Evolutionary conservation across 192 early-diverging fungal species (phyloP).

Genomic region (Backusella westeae): DNA sequence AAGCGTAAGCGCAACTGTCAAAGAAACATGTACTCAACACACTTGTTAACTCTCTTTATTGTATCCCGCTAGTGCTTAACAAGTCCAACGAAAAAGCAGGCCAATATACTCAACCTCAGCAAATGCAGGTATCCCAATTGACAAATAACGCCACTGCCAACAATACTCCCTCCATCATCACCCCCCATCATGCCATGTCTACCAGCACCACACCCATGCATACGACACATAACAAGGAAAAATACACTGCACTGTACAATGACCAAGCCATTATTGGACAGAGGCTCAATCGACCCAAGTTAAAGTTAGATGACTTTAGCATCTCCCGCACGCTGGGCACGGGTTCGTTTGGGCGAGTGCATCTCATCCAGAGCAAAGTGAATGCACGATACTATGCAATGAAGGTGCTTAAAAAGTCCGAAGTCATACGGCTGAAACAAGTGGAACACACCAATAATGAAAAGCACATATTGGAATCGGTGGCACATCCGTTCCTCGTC

Average conservation of each 20-base stretch:
- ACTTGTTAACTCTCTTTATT: neutral
- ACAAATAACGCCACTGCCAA: neutral
- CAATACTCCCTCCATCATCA: no score
- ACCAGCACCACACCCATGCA: neutral
- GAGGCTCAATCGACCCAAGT: constrained; percentile 38
- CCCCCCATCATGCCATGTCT: neutral
- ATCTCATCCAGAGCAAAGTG: constrained; percentile 73
- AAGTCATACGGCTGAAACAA: constrained; percentile 90
- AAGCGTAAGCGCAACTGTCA: neutral
- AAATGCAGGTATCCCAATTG: constrained; percentile 13
- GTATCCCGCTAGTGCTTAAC: neutral
- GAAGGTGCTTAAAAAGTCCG: constrained; percentile 91
- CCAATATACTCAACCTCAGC: constrained; percentile 6
- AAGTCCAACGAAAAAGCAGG: neutral
- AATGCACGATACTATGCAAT: constrained; percentile 88
- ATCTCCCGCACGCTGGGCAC: constrained; percentile 91
- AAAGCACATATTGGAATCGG: constrained; percentile 80
- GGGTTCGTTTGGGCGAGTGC: constrained; percentile 94
- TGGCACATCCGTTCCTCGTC: constrained; percentile 87
- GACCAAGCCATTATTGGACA: constrained; percentile 21
- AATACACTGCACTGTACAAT: constrained; percentile 3
- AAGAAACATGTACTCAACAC: neutral
- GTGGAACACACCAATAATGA: constrained; percentile 97
- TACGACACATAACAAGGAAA: neutral
- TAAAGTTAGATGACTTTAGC: constrained; percentile 76